phyloP scores from a whole-genome alignment of 2,329 filamentous ascomycete genomes.

The Chalaropsis thielavioides region DNA sequence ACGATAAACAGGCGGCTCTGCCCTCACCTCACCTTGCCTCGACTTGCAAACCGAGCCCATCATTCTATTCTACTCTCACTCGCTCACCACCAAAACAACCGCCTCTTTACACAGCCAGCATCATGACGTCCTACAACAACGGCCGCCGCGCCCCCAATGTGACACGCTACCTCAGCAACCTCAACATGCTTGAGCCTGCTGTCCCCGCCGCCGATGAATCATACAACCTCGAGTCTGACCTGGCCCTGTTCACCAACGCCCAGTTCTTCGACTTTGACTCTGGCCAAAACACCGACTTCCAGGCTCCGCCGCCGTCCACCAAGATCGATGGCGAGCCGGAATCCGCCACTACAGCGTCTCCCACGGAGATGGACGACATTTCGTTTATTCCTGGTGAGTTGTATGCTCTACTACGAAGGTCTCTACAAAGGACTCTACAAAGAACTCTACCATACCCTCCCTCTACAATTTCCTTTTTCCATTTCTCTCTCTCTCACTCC shows the following conservation, averaged over 20 bases:
- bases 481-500: not conserved
- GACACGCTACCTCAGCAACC: slow-evolving; percentile 73
- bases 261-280: slow-evolving; percentile 69
- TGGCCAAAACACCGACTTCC: slow-evolving; percentile 44
- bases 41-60: not conserved
- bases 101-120: not conserved
- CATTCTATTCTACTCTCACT: not conserved
- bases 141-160: slow-evolving; percentile 73
- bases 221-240: slow-evolving; percentile 53
- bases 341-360: slow-evolving; percentile 18
- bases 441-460: too few relatives aligned
- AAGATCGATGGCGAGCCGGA: slow-evolving; percentile 30
- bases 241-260: slow-evolving; percentile 69
- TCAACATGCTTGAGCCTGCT: slow-evolving; percentile 60
- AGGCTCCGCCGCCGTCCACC: slow-evolving; percentile 29
- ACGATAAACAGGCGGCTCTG: not conserved
- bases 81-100: not conserved
- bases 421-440: not conserved
- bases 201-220: slow-evolving; percentile 38
- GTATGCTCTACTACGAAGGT: not conserved
- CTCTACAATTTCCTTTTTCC: not conserved
- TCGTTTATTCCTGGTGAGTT: slow-evolving; percentile 20
- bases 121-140: slow-evolving; percentile 51
- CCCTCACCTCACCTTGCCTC: not conserved
- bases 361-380: slow-evolving; percentile 20